These are phyloP conservation scores for Picochlorum sp. DNA, from an alignment of 139 green algal genomes.

Conservation along the genomic window DNA sequence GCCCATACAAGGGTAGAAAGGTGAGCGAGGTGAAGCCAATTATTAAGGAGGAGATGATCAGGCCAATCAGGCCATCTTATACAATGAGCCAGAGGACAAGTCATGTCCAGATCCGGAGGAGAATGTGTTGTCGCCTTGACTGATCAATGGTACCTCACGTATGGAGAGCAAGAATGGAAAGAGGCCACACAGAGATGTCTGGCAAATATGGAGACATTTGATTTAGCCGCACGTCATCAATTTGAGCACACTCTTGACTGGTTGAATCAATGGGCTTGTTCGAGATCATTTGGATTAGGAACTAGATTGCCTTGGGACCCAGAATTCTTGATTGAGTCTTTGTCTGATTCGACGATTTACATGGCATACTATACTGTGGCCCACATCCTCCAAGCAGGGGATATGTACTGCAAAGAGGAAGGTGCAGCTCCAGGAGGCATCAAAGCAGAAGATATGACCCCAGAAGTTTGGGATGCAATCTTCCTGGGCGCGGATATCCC, in stretches of 20 bases:
- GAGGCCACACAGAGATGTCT: conserved; percentile 43
- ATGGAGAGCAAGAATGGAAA: conserved; percentile 83
- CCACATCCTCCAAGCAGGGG: conserved; percentile 70
- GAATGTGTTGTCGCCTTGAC: conserved; percentile 97
- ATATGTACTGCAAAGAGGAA: conserved; percentile 77
- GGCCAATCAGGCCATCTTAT: conserved; percentile 63
- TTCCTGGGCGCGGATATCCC: conserved; percentile 64
- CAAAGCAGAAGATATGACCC: conserved; percentile 67
- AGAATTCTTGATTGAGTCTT: conserved; percentile 93
- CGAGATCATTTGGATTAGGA: conserved; percentile 90
- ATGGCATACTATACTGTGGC: conserved; percentile 99
- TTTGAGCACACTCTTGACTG: conserved; percentile 86
- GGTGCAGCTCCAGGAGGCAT: conserved; percentile 27
- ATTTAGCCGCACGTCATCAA: conserved; percentile 27
- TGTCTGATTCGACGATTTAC: conserved; percentile 99
- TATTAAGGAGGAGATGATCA: conserved; percentile 81
- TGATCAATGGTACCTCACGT: conserved; percentile 95
- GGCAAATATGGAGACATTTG: conserved; percentile 67
- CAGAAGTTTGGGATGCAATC: conserved; percentile 89
- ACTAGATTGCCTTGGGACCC: conserved; percentile 91
- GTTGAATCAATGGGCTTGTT: conserved; percentile 96
- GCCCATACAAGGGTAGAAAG: conserved; percentile 73
- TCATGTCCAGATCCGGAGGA: conserved; percentile 83
- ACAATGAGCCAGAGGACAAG: conserved; percentile 75
- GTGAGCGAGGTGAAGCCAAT: conserved; percentile 78